These are phyloP conservation scores for Boechera retrofracta DNA, from an alignment of 345 rosid species.

Conservation along the genomic window DNA sequence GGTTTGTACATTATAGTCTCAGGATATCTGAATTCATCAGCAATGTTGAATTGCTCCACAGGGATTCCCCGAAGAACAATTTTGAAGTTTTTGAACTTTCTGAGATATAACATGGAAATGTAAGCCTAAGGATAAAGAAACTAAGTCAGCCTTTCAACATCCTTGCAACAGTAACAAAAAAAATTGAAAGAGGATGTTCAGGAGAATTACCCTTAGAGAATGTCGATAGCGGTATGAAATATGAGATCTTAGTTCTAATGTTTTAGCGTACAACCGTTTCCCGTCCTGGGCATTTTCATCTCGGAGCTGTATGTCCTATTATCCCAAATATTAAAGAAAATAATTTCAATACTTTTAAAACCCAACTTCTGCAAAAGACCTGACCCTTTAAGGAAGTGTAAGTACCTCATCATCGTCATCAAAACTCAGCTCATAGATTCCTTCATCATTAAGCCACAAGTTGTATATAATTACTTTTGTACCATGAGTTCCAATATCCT, in stretches of 20 bases:
- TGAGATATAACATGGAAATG: slow-evolving; percentile 79
- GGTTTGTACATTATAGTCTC: slow-evolving; percentile 71
- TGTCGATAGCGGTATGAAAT: slow-evolving; percentile 73
- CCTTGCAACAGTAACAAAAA: slow-evolving; percentile 30
- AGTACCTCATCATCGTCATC: slow-evolving; percentile 91
- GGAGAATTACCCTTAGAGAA: slow-evolving; percentile 74
- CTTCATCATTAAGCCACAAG: slow-evolving; percentile 97
- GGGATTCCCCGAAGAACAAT: slow-evolving; percentile 86
- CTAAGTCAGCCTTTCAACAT: slow-evolving; percentile 24
- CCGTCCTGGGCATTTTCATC: slow-evolving; percentile 66
- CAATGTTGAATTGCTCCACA: slow-evolving; percentile 69
- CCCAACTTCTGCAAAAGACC: not conserved
- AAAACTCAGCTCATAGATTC: slow-evolving; percentile 90
- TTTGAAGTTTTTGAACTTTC: slow-evolving; percentile 73
- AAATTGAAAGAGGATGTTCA: slow-evolving; percentile 17
- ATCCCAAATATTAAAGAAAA: slow-evolving; percentile 15
- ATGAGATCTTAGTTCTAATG: slow-evolving; percentile 62
- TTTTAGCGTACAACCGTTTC: slow-evolving; percentile 47
- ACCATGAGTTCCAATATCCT: slow-evolving; percentile 84
- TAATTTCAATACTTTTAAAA: not conserved
- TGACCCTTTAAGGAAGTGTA: slow-evolving; percentile 3
- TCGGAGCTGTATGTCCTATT: slow-evolving; percentile 78
- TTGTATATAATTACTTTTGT: slow-evolving; percentile 86
- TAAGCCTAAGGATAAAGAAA: slow-evolving; percentile 65
- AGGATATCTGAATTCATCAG: slow-evolving; percentile 59